phyloP scores from a whole-genome alignment of 2,329 filamentous ascomycete species.

The Malbranchea cinnamomea region DNA sequence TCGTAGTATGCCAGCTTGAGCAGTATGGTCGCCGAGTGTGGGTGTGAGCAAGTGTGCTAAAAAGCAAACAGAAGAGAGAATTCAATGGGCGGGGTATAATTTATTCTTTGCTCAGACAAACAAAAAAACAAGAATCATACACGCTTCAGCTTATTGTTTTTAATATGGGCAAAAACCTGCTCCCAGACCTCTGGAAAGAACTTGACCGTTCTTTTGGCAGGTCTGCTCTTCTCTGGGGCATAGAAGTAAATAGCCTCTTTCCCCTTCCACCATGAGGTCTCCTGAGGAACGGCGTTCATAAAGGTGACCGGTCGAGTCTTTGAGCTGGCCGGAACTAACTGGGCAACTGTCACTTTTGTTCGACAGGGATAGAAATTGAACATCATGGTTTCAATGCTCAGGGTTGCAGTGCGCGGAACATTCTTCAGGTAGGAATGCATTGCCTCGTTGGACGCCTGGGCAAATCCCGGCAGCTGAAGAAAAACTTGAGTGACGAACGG shows the following conservation, averaged over 20 bases:
- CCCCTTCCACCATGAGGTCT: conserved; percentile 23
- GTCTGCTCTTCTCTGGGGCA: conserved; percentile 21
- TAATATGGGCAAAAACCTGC: conserved; percentile 27
- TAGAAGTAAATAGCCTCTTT: conserved; percentile 25
- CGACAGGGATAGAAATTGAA: conserved; percentile 29
- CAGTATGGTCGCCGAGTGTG: no score
- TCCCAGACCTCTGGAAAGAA: conserved; percentile 32
- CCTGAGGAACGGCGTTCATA: conserved; percentile 22
- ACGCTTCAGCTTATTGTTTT: conserved; percentile 11
- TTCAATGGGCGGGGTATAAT: no score
- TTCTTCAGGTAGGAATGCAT: conserved; percentile 29
- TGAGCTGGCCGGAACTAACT: conserved; percentile 24
- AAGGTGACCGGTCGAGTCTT: conserved; percentile 27
- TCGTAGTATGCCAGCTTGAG: no score
- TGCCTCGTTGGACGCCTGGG: conserved; percentile 42
- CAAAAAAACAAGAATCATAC: background rate
- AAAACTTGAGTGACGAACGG: conserved; percentile 62
- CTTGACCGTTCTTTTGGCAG: conserved; percentile 22
- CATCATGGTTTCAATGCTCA: conserved; percentile 32
- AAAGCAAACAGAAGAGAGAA: no score
- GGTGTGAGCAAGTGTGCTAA: no score
- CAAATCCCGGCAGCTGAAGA: conserved; percentile 50
- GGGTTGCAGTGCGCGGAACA: conserved; percentile 27
- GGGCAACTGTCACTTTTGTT: conserved; percentile 27
- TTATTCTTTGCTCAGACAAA: background rate